Base-by-base conservation (phyloP, 1,284 basidiomycete genomes). In the Singerocomus inundabilis region DNA sequence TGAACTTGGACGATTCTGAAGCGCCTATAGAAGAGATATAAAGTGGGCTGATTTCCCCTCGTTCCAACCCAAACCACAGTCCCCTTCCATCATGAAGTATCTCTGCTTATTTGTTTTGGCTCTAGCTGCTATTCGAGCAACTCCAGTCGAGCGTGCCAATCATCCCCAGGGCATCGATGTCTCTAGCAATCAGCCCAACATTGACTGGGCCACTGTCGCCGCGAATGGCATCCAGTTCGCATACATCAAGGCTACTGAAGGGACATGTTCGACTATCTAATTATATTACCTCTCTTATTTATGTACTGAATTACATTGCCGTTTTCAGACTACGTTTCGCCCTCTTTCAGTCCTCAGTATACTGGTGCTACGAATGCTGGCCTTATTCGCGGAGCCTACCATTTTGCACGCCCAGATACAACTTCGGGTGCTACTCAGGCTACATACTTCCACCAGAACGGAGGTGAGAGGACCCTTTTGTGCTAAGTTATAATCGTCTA, bases 191-290 rank as follows among this genome's bases (percentile, higher is more conserved):
- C 84, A 86, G 54, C 59, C 73, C 24, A 63, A 60, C 52, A 68
- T 85, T 21, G 70, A 84, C 64, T 84, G 81, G 79, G 68, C 64
- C 31, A 69, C 73, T 8, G 79, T 81, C 52, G 75, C 73, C 49
- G 64, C 74, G n/a, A 81, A 81, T 52, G 83, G 82, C 4, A 66
- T 84, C 37, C 53, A 70, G 13, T 88, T 85, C 57, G 81, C 72
- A 10, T 85, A 76, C 61, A 84, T 87, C 75, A 87, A 88, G 63
- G 85, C 83, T 12, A 88, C 84, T 6, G 83, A 88, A 61, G 81
- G 82, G 15, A 84, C 78, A 34, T 66, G 75, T 84, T 44, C 52
- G 56, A 66, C 33, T 18, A 34, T 48, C 24, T 26, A 9, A 6
- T 46, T n/a, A n/a, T n/a, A n/a, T 43, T 21, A 0, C 15, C 11